Base-by-base conservation (phyloP, 2,329 filamentous ascomycete species). In the Phaeophleospora eucalypticola region DNA sequence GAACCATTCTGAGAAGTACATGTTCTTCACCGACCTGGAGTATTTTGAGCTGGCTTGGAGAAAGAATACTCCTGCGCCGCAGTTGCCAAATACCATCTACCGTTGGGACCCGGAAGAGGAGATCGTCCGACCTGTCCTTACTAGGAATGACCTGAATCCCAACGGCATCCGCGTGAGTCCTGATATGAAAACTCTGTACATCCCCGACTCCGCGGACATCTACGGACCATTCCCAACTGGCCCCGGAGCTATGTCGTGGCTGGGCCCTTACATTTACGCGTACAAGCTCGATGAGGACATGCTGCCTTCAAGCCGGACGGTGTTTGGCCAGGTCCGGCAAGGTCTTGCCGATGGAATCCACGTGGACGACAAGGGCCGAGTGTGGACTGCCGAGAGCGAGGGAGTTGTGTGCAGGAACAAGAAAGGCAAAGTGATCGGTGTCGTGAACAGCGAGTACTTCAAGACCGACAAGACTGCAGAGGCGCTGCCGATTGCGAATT, bases 371-470 rank as follows among this genome's bases (percentile, higher is more conserved):
- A 38, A 32, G 7, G 55, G 54, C 4, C 41, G 53, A n/a, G 49
- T 58, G 9, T 58, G 54, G 54, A 55, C 51, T 17, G 51, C 38
- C 15, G 55, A 58, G 43, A 32, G 20, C 14, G 55, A 57, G 32
- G 55, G 55, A 7, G 47, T 56, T 8, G 53, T 55, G 21, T 46
- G 54, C 4, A 47, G 55, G 14, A 54, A 45, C 46, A 7, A 39
- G 7, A 29, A 38, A 12, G 55, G 55, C 12, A 57, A 54, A 35
- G 45, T 56, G 4, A 41, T 58, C 10, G 53, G 51, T 4, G 46
- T 56, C 18, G 50, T 58, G 20, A 57, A 56, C 35, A 18, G 21
- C 19, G 19, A 40, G 41, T 49, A 45, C 36, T 45, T 49, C 32
- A 32, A 16, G 19, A 39, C 33, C 14, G 36, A 45, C 20, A n/a